A percentile compares a stretch with the other conserved stretches of the same genome.
Evolutionary conservation across 2,329 filamentous ascomycete genomes (phyloP).

Genomic region (Purpureocillium lavendulum): DNA sequence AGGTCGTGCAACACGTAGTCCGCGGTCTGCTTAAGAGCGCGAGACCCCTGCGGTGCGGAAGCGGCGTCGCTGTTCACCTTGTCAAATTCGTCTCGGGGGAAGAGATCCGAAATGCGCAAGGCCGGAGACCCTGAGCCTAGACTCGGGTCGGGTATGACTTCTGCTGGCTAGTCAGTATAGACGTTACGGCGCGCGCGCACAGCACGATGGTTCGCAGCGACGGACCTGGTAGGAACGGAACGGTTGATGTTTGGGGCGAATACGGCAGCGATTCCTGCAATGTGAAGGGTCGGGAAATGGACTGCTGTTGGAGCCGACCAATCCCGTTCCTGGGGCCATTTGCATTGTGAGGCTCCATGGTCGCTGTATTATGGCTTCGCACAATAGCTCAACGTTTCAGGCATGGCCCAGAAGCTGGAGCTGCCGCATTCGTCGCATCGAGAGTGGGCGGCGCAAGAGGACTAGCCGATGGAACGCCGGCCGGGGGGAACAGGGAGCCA

Average conservation of each 20-base stretch:
- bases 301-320: constrained; percentile 14
- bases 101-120: constrained; percentile 38
- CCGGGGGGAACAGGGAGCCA: too few relatives aligned
- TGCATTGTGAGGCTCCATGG: constrained; percentile 19
- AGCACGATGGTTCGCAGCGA: constrained; percentile 3
- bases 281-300: constrained; percentile 41
- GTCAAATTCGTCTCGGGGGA: constrained; percentile 50
- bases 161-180: constrained; percentile 29
- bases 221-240: constrained; percentile 69
- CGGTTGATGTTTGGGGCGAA: constrained; percentile 71
- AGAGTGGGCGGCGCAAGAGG: constrained; percentile 5
- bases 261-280: constrained; percentile 74
- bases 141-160: constrained; percentile 57
- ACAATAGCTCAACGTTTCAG: constrained; percentile 17
- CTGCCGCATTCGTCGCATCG: constrained; percentile 17
- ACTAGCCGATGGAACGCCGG: constrained; percentile 1
- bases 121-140: constrained; percentile 49
- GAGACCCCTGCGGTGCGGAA: constrained; percentile 48
- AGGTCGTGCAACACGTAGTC: constrained; percentile 69
- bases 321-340: constrained; percentile 26
- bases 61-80: constrained; percentile 63
- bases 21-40: constrained; percentile 61
- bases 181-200: constrained; percentile 3
- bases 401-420: constrained; percentile 21
- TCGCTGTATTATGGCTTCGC: constrained; percentile 19